A percentile compares a stretch with the other conserved stretches of the same genome.
These are phyloP conservation scores for Aaosphaeria arxii DNA, from an alignment of 2,329 filamentous ascomycete genomes.

Conservation along the genomic window DNA sequence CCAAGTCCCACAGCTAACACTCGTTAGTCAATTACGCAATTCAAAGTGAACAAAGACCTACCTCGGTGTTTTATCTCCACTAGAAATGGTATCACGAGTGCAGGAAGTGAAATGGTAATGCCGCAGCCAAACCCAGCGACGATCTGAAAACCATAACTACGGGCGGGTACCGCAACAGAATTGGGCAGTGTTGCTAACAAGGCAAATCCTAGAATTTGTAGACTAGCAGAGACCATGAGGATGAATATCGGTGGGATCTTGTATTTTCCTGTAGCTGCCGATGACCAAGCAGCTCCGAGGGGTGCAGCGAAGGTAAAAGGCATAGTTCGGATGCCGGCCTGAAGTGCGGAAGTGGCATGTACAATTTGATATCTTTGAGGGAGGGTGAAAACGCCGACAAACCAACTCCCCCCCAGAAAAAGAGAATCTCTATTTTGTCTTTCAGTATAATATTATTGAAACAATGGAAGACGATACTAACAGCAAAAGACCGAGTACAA, in stretches of 20 bases:
- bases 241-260: slow-evolving; percentile 2
- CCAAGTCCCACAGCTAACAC: not conserved
- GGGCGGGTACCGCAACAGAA: not conserved
- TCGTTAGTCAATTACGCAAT: not conserved
- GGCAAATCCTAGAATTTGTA: slow-evolving; percentile 3
- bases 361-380: slow-evolving; percentile 9
- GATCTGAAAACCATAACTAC: slow-evolving; percentile 6
- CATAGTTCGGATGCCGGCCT: slow-evolving; percentile 7
- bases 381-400: not conserved
- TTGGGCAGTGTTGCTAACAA: not conserved
- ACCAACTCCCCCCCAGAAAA: not conserved
- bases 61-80: not conserved
- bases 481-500: slow-evolving; percentile 3
- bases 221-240: not conserved
- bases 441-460: not conserved
- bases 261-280: not conserved
- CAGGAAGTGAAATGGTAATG: not conserved
- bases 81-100: not conserved
- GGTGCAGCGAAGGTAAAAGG: slow-evolving; percentile 2
- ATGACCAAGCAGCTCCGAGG: slow-evolving; percentile 1
- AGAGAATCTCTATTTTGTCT: not conserved
- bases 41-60: not conserved
- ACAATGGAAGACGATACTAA: slow-evolving; percentile 1
- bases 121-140: slow-evolving; percentile 6
- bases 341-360: slow-evolving; percentile 1